These are phyloP conservation scores for Shiraia sp. DNA, from an alignment of 2,329 filamentous ascomycete species.

Conservation along the genomic window DNA sequence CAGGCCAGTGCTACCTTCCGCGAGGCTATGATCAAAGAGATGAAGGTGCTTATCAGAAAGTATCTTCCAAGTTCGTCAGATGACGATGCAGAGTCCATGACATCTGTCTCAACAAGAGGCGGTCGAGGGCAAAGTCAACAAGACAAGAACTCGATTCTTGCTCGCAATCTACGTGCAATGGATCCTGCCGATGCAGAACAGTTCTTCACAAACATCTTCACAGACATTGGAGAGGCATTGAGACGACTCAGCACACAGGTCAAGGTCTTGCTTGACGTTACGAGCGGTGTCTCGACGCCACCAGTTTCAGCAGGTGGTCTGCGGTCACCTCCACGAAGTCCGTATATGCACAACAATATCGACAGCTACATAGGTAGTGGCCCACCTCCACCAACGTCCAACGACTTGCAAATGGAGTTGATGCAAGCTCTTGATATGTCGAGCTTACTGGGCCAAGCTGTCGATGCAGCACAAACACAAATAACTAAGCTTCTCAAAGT, in stretches of 20 bases:
- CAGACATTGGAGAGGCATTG: conserved; percentile 83
- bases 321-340: conserved; percentile 55
- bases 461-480: conserved; percentile 75
- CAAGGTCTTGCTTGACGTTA: conserved; percentile 92
- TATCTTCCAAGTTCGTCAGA: conserved; percentile 91
- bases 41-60: conserved; percentile 80
- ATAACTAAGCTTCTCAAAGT: conserved; percentile 78
- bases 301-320: conserved; percentile 45
- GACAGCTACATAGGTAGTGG: conserved; percentile 44
- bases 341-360: conserved; percentile 45
- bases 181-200: conserved; percentile 84
- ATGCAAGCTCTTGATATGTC: conserved; percentile 77
- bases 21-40: conserved; percentile 81
- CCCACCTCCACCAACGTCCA: conserved; percentile 18
- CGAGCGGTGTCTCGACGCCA: conserved; percentile 67
- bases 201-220: conserved; percentile 80
- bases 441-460: conserved; percentile 76
- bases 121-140: conserved; percentile 71
- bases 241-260: conserved; percentile 85
- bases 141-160: conserved; percentile 86
- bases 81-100: conserved; percentile 88
- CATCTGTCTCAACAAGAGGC: conserved; percentile 79
- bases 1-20: conserved; percentile 83
- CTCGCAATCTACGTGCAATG: conserved; percentile 82
- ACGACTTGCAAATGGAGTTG: conserved; percentile 68